Conservation (phyloP, 1,284 basidiomycete genomes). For the Tylopilus orsonianus region DNA sequence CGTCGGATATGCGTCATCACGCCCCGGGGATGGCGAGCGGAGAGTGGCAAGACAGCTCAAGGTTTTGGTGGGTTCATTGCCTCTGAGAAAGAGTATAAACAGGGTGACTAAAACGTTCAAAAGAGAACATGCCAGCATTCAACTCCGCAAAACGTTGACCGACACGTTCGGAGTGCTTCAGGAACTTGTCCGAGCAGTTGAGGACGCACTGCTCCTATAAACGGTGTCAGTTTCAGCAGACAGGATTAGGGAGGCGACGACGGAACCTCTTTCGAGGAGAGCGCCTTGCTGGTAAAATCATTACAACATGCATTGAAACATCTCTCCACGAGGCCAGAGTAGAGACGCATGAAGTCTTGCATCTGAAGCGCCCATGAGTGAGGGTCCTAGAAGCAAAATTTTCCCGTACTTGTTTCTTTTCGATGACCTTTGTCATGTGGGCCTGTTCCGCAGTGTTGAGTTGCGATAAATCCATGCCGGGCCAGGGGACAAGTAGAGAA, state of each 20-base stretch:
- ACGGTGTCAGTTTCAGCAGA: conserved; percentile 15
- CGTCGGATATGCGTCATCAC: conserved; percentile 3
- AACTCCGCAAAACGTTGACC: conserved; percentile 90
- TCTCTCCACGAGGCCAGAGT: conserved; percentile 93
- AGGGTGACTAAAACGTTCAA: background rate
- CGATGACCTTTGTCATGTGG: conserved; percentile 87
- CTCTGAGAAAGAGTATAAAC: conserved; percentile 21
- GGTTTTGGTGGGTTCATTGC: conserved; percentile 34
- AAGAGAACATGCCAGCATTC: conserved; percentile 70
- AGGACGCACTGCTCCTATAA: conserved; percentile 66
- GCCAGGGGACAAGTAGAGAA: conserved; percentile 9
- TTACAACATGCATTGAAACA: conserved; percentile 96
- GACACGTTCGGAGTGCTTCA: conserved; percentile 95
- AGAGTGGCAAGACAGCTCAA: conserved; percentile 15
- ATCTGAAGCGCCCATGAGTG: conserved; percentile 57
- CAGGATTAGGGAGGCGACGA: background rate
- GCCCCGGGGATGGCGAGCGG: background rate
- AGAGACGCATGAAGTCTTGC: conserved; percentile 97
- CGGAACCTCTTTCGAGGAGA: conserved; percentile 90
- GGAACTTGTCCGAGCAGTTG: conserved; percentile 89
- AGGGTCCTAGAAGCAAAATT: background rate
- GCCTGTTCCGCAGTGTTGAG: conserved; percentile 87
- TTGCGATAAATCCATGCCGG: conserved; percentile 81
- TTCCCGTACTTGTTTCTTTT: conserved; percentile 83
- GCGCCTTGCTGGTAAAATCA: conserved; percentile 94